Base-by-base conservation (phyloP, 179 eudicot species). In the Gypsophila paniculata region DNA sequence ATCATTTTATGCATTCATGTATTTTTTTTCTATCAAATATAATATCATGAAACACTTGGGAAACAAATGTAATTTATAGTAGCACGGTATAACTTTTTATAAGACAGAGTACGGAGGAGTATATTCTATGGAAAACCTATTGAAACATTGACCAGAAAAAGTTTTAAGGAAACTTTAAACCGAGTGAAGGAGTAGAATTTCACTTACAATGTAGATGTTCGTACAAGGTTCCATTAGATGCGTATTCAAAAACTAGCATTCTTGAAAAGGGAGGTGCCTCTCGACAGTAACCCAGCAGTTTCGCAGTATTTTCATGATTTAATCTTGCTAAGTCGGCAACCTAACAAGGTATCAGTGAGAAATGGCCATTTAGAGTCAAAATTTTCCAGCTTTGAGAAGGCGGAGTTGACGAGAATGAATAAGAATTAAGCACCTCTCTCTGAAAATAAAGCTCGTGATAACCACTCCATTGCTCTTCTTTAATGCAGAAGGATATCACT, bases 131-230 rank as follows among this genome's bases (percentile, higher is more conserved):
- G 34, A 21, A 21, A 23, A 61, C 17, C 19, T 29, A 61, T 32
- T 32, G 39, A 61, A 61, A 61, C 11, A 29, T 32, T 29, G 65
- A 57, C 14, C 14, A 13, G 15, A 6, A 68, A 6, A 39, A 63
- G 34, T 29, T 29, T 29, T 29, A 4, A 29, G 2, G 34, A 4
- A 29, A 29, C 34, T 29, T 29, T 29, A 29, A 4, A 29, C 34
- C 34, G 34, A 29, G 34, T 29, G 4, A 6, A 3, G 1, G 44
- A 58, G 18, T 9, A 11, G 14, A 5, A 67, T 13, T 65, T 63
- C 23, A 81, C 96, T 87, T 83, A 94, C 99, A 94, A 77, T 91
- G 97, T 49, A 94, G 87, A 74, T 94, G 94, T 80, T 94, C 99
- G 70, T 82, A 85, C 38, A 94, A 78, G 13, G 97, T 91, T 71